Conservation (phyloP, 352 stramenopile genomes). For the Phytophthora idaei region DNA sequence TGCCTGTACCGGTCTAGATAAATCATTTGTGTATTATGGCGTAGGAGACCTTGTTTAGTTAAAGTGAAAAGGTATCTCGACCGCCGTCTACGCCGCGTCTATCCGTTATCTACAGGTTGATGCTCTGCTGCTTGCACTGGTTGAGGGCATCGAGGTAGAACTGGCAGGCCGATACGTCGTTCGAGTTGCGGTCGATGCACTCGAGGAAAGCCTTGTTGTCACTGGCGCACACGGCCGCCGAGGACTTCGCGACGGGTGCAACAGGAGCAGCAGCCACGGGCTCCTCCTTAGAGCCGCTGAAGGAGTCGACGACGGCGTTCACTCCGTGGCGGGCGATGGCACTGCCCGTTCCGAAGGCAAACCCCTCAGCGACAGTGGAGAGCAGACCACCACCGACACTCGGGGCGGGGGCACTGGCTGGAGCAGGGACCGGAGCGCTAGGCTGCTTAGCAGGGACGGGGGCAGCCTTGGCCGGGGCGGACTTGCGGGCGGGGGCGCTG, state of each 20-base stretch:
- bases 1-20: slow-evolving; percentile 9
- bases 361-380: slow-evolving; percentile 95
- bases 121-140: slow-evolving; percentile 82
- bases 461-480: slow-evolving; percentile 39
- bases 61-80: not conserved
- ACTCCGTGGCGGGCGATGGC: slow-evolving; percentile 93
- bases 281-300: slow-evolving; percentile 62
- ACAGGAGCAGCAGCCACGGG: slow-evolving; percentile 17
- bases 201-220: slow-evolving; percentile 84
- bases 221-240: slow-evolving; percentile 48
- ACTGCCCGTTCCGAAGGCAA: slow-evolving; percentile 96
- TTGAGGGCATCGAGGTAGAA: slow-evolving; percentile 87
- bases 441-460: slow-evolving; percentile 41
- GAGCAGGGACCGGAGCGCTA: slow-evolving; percentile 35
- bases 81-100: not conserved
- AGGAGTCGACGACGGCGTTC: slow-evolving; percentile 66
- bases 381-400: slow-evolving; percentile 93
- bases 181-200: slow-evolving; percentile 76
- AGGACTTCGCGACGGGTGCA: slow-evolving; percentile 15
- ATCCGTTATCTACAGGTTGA: slow-evolving; percentile 47
- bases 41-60: not conserved
- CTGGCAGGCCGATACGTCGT: slow-evolving; percentile 83
- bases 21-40: slow-evolving; percentile 22
- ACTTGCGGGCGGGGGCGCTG: slow-evolving; percentile 51
- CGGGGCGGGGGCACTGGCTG: slow-evolving; percentile 36